phyloP scores from a whole-genome alignment of 768 basidiomycete species.

The Mycena amicta region DNA sequence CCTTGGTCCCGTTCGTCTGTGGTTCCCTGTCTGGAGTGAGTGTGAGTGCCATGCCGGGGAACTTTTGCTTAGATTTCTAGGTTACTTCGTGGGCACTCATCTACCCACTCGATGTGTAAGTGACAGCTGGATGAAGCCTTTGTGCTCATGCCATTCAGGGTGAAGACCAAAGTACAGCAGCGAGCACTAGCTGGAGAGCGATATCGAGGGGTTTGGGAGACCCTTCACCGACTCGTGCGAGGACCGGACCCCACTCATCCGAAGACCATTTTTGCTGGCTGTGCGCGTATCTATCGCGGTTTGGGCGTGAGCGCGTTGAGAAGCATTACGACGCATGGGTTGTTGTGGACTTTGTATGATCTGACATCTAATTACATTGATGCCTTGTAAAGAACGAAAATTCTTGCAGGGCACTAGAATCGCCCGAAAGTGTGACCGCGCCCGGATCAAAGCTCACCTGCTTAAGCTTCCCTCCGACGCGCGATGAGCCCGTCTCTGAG shows the following conservation, averaged over 20 bases:
- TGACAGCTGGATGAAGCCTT: background rate
- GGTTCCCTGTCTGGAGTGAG: constrained; percentile 86
- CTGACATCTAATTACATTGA: constrained; percentile 76
- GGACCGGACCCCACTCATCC: constrained; percentile 81
- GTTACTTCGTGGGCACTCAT: constrained; percentile 86
- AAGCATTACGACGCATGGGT: constrained; percentile 90
- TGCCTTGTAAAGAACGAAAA: constrained; percentile 29
- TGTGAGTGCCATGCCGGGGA: constrained; percentile 28
- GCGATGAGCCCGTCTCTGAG: constrained; percentile 41
- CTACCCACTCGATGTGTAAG: constrained; percentile 89
- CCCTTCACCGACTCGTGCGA: constrained; percentile 77
- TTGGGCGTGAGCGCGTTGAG: constrained; percentile 91
- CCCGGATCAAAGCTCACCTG: no score
- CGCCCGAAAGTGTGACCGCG: no score
- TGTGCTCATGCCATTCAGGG: constrained; percentile 42
- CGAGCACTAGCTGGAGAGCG: constrained; percentile 80
- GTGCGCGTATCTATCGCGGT: constrained; percentile 88
- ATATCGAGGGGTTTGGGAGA: constrained; percentile 72
- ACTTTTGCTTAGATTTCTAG: constrained; percentile 34
- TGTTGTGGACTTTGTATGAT: constrained; percentile 94
- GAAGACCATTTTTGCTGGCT: constrained; percentile 73
- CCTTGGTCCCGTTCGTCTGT: constrained; percentile 87
- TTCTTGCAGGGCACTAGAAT: background rate
- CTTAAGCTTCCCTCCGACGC: background rate
- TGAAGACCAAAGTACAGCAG: constrained; percentile 96